phyloP scores from a whole-genome alignment of 805 yeast species.

The Ogataea nakhonphanomensis region DNA sequence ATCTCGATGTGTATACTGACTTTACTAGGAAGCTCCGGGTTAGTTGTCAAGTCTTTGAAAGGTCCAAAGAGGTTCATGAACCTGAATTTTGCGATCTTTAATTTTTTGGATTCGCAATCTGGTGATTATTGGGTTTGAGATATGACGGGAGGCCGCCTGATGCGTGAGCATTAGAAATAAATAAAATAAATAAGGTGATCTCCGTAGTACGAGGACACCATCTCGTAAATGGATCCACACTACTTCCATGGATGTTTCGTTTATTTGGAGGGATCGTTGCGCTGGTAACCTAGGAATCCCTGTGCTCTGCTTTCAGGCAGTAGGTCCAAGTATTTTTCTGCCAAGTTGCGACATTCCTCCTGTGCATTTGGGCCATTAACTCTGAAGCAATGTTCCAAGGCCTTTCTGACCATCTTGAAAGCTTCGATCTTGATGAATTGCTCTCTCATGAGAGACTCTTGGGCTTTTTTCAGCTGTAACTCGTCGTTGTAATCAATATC shows the following conservation, averaged over 20 bases:
- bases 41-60: no score
- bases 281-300: slow-evolving; percentile 83
- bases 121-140: slow-evolving; percentile 2
- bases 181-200: slow-evolving; percentile 8
- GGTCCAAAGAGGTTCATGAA: no score
- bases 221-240: no score
- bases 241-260: slow-evolving; percentile 12
- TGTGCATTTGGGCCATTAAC: slow-evolving; percentile 61
- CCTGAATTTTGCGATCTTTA: not conserved
- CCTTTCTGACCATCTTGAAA: slow-evolving; percentile 65
- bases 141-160: slow-evolving; percentile 2
- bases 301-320: slow-evolving; percentile 63
- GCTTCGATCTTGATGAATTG: slow-evolving; percentile 73
- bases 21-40: not conserved
- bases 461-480: slow-evolving; percentile 64
- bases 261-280: slow-evolving; percentile 79
- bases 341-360: slow-evolving; percentile 78
- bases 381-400: slow-evolving; percentile 67
- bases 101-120: not conserved
- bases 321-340: slow-evolving; percentile 74
- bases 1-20: no score
- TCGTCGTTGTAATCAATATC: slow-evolving; percentile 72
- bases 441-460: slow-evolving; percentile 72
- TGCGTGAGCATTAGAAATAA: slow-evolving; percentile 1
- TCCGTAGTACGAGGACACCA: not conserved